Base-by-base conservation (phyloP, 495 filamentous ascomycete genomes). In the Pseudoneurospora amorphoporcata region DNA sequence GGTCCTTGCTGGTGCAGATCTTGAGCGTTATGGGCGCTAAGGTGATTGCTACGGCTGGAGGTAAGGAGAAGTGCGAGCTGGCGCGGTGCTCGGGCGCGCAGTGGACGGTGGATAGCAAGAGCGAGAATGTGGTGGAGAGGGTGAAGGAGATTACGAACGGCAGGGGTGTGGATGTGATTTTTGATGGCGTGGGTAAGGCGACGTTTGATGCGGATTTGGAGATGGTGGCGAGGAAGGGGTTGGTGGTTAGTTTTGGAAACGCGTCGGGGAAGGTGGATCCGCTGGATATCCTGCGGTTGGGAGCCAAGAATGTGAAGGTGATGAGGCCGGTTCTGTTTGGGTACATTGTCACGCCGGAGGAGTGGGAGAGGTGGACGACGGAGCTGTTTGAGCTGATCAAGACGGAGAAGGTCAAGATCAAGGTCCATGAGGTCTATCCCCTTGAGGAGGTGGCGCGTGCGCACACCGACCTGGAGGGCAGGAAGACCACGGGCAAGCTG, bases 131-230 rank as follows among this genome's bases (percentile, higher is more conserved):
- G 76, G 85, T 89, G 32, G 80, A 84, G 70, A 79, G 82, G 78
- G 90, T 95, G 2, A 87, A 86, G 78, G 90, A 94, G 77, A 88
- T 91, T 53, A 95, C 93, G 1, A 83, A 81, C 16, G 89, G 90
- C 2, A 77, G 86, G 68, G 95, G 95, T 10, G 92, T 93, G 3
- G 84, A 84, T 72, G 94, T 91, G 10, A 90, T 98, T 12, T 97
- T 94, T 81, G 95, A 99, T 80, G 91, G 92, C 23, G 93, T 97
- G 19, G 95, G 95, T 9, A 91, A 91, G 84, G 85, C 86, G 70
- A 98, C 95, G 0, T 97, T 97, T 84, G 94, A 98, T 73, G 83
- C 87, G 39, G 91, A 91, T 80, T 79, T 99, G 77, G 90, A 94
- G 71, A 89, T 88, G 73, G 82, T 96, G 23, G 91, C 88, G 76